Evolutionary conservation across 2,329 filamentous ascomycete species (phyloP).

Genomic region (Fusarium scirpi): DNA sequence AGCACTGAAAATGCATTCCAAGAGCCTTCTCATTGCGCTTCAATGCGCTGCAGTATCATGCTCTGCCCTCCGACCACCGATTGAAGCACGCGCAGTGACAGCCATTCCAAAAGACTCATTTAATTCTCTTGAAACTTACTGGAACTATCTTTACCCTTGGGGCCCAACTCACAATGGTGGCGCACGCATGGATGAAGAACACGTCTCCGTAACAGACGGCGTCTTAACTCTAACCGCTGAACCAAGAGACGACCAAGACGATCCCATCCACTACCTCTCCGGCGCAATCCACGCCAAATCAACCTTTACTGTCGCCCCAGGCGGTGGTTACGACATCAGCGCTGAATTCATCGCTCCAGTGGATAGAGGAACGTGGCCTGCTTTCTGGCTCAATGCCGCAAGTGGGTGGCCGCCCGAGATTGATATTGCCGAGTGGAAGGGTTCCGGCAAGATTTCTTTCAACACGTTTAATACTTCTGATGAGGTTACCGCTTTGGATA

Average conservation of each 20-base stretch:
- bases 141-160: constrained; percentile 39
- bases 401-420: constrained; percentile 38
- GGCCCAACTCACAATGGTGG: constrained; percentile 33
- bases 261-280: constrained; percentile 36
- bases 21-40: constrained; percentile 7
- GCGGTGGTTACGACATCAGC: constrained; percentile 31
- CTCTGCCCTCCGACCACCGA: constrained; percentile 3
- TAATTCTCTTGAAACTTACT: constrained; percentile 29
- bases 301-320: constrained; percentile 26
- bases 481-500: constrained; percentile 26
- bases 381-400: constrained; percentile 38
- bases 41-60: constrained; percentile 12
- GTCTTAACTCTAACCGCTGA: constrained; percentile 34
- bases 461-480: constrained; percentile 36
- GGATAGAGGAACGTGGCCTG: constrained; percentile 24
- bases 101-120: constrained; percentile 32
- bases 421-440: constrained; percentile 38
- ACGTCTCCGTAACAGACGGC: constrained; percentile 27
- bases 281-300: constrained; percentile 35
- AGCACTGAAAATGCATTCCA: neutral
- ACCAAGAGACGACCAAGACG: constrained; percentile 20
- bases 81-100: constrained; percentile 26
- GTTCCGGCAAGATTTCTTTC: constrained; percentile 36
- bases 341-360: constrained; percentile 36
- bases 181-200: constrained; percentile 32